Evolutionary conservation across 139 green algal species (phyloP).

Genomic region (Chlorella sp.): DNA sequence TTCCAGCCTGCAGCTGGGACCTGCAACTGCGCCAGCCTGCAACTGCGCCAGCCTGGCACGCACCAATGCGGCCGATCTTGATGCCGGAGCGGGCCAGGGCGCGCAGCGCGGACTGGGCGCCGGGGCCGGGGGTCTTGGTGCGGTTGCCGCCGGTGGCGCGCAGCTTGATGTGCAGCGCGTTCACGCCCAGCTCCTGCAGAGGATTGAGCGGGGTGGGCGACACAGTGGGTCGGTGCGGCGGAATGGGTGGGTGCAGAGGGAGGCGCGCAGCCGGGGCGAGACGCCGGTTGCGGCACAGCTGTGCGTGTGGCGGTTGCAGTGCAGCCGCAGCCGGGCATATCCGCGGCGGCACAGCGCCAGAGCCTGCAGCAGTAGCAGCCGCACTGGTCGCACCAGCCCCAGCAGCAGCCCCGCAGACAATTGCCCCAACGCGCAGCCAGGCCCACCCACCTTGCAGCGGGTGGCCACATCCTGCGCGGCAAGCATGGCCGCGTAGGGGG

Average conservation of each 20-base stretch:
- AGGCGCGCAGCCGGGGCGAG: not conserved
- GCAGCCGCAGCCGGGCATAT: too few species aligned
- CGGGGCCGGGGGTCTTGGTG: conserved; percentile 99
- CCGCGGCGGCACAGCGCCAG: too few species aligned
- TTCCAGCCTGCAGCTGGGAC: too few species aligned
- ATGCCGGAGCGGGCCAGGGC: conserved; percentile 98
- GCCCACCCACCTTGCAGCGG: conserved; percentile 89
- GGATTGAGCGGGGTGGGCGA: not conserved
- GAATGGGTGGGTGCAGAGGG: not conserved
- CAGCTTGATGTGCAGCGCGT: conserved; percentile 99
- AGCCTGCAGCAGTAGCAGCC: too few species aligned
- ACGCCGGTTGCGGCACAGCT: not conserved
- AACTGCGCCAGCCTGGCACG: too few species aligned
- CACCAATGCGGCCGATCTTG: conserved; percentile 98
- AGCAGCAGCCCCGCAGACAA: not conserved
- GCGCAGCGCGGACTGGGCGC: conserved; percentile 96
- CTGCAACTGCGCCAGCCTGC: too few species aligned
- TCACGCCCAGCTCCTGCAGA: conserved; percentile 96
- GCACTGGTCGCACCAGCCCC: not conserved
- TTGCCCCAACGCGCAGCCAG: not conserved
- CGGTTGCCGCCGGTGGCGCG: conserved; percentile 98
- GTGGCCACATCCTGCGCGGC: conserved; percentile 97
- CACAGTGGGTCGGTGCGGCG: not conserved
- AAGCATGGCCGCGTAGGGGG: conserved; percentile 99
- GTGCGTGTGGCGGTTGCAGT: not conserved